phyloP scores from a whole-genome alignment of 805 yeast genomes.

The Pichia scutulata region DNA sequence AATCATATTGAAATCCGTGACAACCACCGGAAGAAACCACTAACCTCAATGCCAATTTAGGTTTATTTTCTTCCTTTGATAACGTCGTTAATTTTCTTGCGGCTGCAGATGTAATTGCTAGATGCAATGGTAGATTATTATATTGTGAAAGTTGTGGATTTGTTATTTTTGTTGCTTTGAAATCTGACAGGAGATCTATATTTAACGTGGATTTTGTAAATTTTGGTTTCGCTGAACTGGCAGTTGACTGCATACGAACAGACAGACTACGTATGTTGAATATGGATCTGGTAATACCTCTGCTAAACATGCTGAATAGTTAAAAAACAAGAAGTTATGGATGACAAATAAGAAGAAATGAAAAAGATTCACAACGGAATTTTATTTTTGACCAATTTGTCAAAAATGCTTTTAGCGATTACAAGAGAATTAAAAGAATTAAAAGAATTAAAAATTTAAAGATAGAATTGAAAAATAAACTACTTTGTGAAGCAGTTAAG shows the following conservation, averaged over 20 bases:
- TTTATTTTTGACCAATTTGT: background rate
- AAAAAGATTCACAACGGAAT: background rate
- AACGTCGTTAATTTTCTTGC: slow-evolving; percentile 45
- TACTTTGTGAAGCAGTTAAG: too few species aligned
- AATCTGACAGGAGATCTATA: slow-evolving; percentile 17
- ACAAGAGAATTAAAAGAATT: background rate
- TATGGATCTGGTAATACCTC: background rate
- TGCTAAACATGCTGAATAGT: background rate
- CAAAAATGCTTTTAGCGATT: background rate
- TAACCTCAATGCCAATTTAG: slow-evolving; percentile 58
- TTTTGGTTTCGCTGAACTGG: background rate
- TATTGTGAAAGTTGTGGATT: slow-evolving; percentile 29
- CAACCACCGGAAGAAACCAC: slow-evolving; percentile 95
- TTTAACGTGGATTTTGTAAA: slow-evolving; percentile 14
- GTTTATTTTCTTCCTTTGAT: slow-evolving; percentile 45
- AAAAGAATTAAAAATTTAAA: background rate
- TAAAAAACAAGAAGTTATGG: background rate
- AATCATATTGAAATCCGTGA: slow-evolving; percentile 90
- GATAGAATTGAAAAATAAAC: background rate
- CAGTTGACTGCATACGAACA: slow-evolving; percentile 3
- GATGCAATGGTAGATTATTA: slow-evolving; percentile 29
- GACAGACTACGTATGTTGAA: background rate
- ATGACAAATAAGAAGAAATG: background rate
- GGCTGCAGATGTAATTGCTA: slow-evolving; percentile 44
- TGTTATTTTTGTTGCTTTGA: slow-evolving; percentile 25